Base-by-base conservation (phyloP, 306 rosid genomes). In the Cotoneaster glaucophyllus region DNA sequence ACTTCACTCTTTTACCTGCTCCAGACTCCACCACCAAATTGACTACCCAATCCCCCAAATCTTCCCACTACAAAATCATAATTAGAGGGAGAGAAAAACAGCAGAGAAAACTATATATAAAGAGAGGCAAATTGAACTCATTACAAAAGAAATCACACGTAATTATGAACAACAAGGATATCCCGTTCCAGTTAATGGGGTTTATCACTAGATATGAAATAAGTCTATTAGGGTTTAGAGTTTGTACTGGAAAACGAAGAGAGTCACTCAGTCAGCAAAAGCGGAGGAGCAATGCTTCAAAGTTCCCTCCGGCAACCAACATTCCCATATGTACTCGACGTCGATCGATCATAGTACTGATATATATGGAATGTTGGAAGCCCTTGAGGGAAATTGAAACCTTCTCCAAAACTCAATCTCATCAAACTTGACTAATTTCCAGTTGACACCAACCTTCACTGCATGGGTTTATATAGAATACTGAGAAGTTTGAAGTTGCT, bases 311-410 rank as follows among this genome's bases (percentile, higher is more conserved):
- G 11, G 29, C 57, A 12, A 14, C 74, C 74, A 76, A 69, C 57
- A 56, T 53, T 67, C 57, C 29, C 57, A 53, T n/a, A 32, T 8
- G 37, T 32, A 34, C 25, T 22, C 17, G 44, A 63, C 32, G 44
- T 64, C 4, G 25, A 19, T 64, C 24, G 25, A 1, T 25, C 29
- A 8, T 0, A 32, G 15, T 18, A 34, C 67, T n/a, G 34, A 32
- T 44, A 32, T 32, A 32, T 32, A n/a, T n/a, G 71, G 65, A 66
- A 76, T 76, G 56, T 58, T 67, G 74, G 80, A 13, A 67, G 80
- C 80, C 80, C n/a, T 76, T 19, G 74, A 76, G 80, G 65, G 67
- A 24, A 25, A 39, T 76, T 76, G 74, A 53, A 76, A 28, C n/a
- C 80, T 67, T 67, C 73, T 57, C 73, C 67, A 18, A 25, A 32